Base-by-base conservation (phyloP, 805 yeast genomes). In the Vanderwaltozyma polyspora region DNA sequence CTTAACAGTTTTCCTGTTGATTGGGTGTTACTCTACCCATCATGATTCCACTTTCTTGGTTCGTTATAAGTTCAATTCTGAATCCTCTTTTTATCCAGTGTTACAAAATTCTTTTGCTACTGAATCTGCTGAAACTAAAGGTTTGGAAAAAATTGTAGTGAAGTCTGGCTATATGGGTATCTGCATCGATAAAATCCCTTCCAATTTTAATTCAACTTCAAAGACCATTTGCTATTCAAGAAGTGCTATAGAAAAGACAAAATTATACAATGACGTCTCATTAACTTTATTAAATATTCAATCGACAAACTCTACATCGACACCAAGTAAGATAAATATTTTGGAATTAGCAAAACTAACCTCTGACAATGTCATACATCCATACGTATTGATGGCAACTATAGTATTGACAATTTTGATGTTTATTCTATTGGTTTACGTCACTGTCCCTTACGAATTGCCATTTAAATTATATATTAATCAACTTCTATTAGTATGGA, bases 81-180 rank as follows among this genome's bases (percentile, higher is more conserved):
- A 66, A 2, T 70, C 78, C 0, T 45, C 67, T 1, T 49, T 70
- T 31, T 68, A 52, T 41, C 43, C 62, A 9, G 52, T 64, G 31
- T 61, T 72, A 19, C 43, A 62, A 39, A 44, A 55, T 0, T 64
- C 68, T 0, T 67, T 65, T 37, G 23, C 37, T 11, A 40, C 44
- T 2, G 33, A 47, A 2, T 41, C 52, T 18, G 59, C 61, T 31
- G 36, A 55, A 4, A 46, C 65, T 0, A 15, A 32, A 4, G 60
- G 59, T 2, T 46, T 68, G 16, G 55, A 67, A 10, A 48, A 55
- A 3, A 59, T 76, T 51, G 41, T 55, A 5, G 66, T 78, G 3
- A 61, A 60, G 28, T 66, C 74, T 8, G 79, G 79, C 7, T 76
- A 74, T 43, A 44, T 73, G 44, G 75, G 77, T 1, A 54, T 75